phyloP scores from a whole-genome alignment of 1,284 basidiomycete genomes.

The Cutaneotrichosporon mucoides region DNA sequence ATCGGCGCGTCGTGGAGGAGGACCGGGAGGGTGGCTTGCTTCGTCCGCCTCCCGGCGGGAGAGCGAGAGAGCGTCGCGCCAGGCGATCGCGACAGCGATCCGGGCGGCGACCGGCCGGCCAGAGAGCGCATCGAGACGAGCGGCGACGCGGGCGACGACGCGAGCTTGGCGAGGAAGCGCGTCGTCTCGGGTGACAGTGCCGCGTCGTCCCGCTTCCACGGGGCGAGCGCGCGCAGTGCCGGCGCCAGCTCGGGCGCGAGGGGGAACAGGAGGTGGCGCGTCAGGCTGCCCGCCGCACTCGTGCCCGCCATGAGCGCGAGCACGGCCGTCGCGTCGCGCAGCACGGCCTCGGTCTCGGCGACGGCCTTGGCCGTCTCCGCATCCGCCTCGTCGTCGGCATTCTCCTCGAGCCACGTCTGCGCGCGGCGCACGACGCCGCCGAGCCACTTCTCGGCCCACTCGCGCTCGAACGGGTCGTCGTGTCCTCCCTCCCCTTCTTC shows the following conservation, averaged over 20 bases:
- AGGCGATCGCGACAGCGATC: conserved; percentile 7
- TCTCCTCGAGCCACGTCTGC: conserved; percentile 33
- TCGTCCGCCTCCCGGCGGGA: conserved; percentile 11
- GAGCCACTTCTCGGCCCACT: conserved; percentile 50
- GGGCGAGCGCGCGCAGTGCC: conserved; percentile 22
- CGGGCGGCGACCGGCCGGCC: neutral
- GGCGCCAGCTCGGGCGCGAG: conserved; percentile 32
- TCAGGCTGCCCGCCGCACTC: conserved; percentile 47
- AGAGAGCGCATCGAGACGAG: conserved; percentile 7
- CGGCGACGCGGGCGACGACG: conserved; percentile 35
- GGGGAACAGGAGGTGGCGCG: conserved; percentile 44
- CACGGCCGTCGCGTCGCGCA: conserved; percentile 58
- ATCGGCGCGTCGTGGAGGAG: conserved; percentile 68
- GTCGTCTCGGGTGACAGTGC: conserved; percentile 35
- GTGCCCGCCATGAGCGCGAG: conserved; percentile 63
- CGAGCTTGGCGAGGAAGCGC: conserved; percentile 34
- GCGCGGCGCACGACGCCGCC: conserved; percentile 41
- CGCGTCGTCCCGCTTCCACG: conserved; percentile 17
- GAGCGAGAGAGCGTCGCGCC: neutral
- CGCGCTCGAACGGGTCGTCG: conserved; percentile 41
- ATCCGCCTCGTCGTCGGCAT: conserved; percentile 11
- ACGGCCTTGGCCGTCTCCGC: neutral
- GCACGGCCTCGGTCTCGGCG: conserved; percentile 10
- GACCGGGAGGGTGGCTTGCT: conserved; percentile 45
- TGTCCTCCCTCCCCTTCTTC: conserved; percentile 5